Evolutionary conservation across 192 early-diverging fungal genomes (phyloP), one percentile per base, ranked within the genome.

Genomic region (Rhizoclosmatium globosum): DNA sequence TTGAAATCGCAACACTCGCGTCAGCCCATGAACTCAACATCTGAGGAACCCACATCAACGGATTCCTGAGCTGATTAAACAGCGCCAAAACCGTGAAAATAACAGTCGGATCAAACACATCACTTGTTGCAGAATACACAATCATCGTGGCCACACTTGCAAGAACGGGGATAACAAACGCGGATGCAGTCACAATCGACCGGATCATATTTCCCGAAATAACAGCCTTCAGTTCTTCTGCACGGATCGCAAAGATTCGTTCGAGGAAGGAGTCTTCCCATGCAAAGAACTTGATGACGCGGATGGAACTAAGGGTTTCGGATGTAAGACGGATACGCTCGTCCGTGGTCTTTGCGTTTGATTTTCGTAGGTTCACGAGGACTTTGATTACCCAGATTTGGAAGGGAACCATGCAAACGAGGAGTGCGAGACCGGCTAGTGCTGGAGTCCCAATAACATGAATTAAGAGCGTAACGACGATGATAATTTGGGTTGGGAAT

Each of bases 281-380:
- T 72, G 90, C 89, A 78, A 92, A 93, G 71, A 92, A 92, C 76
- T 94, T 94, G 81, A 94, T 90, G 57, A 93, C 89, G 39, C 92
- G 89, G 80, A 94, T 95, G 7, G 91, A 90, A 42, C 82, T 74
- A n/a, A 95, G 72, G 45, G 90, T 82, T 62, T 94, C 93, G 53
- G 92, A 87, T 59, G 81, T 82, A 2, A 82, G 48, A n/a, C 60
- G 46, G 1, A 82, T 48, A 4, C 81, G 64, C 0, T 56, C n/a
- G 48, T 82, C 81, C 2, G 81, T 82, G 9, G 68, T 77, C 31
- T 79, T 69, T 43, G 81, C 81, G 44, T 77, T 77, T 19, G 47
- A 71, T 65, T 69, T 64, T 53, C 81, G 21, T 1, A 77, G 47
- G n/a, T 44, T 48, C 21, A 76, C 75, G 1, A 82, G 58, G 6